Conservation (phyloP, 2,329 filamentous ascomycete genomes). For the Cladosporium sp. region DNA sequence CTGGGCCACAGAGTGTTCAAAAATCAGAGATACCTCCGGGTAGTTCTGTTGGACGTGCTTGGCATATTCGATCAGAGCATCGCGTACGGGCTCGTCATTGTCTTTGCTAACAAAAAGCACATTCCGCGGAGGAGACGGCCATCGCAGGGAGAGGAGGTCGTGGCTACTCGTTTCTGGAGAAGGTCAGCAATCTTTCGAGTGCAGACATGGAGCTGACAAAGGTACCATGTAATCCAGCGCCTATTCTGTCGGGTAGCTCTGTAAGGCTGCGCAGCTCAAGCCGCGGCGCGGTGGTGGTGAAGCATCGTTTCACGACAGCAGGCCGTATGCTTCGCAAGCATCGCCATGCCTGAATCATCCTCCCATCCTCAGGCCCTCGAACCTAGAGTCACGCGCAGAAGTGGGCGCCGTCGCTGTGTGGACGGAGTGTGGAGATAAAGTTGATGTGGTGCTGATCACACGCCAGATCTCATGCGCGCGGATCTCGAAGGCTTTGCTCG, state of each 20-base stretch:
- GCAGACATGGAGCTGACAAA: not conserved
- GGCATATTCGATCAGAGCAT: constrained; percentile 53
- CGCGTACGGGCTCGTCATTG: constrained; percentile 48
- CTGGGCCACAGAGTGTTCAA: constrained; percentile 70
- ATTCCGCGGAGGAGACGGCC: constrained; percentile 63
- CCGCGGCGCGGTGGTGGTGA: constrained; percentile 45
- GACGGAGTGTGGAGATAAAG: not conserved
- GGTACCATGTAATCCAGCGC: constrained; percentile 59
- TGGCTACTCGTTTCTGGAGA: constrained; percentile 48
- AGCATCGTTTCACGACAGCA: constrained; percentile 30
- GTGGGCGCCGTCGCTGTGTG: too few species aligned
- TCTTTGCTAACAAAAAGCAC: constrained; percentile 64
- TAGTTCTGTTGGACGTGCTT: constrained; percentile 73
- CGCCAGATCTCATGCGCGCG: constrained; percentile 1
- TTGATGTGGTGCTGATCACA: not conserved
- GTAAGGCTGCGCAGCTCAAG: constrained; percentile 47
- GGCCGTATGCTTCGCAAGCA: constrained; percentile 19
- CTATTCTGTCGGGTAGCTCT: constrained; percentile 49
- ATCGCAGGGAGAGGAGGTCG: constrained; percentile 59
- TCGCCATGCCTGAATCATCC: constrained; percentile 25
- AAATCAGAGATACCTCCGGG: constrained; percentile 70
- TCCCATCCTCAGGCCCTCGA: constrained; percentile 20
- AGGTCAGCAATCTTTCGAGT: constrained; percentile 17
- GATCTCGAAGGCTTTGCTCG: not conserved
- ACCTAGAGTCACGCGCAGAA: not conserved